These are phyloP conservation scores for Starmerella bacillaris DNA, from an alignment of 805 yeast species.

Conservation along the genomic window DNA sequence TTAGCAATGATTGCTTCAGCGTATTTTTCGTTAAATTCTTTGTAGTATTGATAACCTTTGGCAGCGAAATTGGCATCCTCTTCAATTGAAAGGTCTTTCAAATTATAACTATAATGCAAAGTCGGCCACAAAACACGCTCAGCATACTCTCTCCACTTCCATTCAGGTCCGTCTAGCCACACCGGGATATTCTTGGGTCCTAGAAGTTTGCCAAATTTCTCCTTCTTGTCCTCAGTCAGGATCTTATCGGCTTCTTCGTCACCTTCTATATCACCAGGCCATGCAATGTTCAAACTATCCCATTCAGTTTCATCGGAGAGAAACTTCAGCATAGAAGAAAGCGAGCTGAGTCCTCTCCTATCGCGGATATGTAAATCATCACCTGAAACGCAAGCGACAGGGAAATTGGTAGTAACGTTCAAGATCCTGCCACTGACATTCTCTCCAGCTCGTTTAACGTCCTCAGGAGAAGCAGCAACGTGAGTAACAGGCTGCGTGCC, in stretches of 20 bases:
- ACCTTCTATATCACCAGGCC: conserved; percentile 79
- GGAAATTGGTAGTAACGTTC: conserved; percentile 49
- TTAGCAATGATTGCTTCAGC: conserved; percentile 56
- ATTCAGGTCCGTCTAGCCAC: conserved; percentile 64
- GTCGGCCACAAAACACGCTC: conserved; percentile 88
- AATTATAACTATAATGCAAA: conserved; percentile 65
- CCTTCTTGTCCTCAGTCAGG: conserved; percentile 41
- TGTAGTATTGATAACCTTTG: conserved; percentile 71
- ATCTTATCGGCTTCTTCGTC: conserved; percentile 8
- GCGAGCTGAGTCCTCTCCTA: conserved; percentile 64
- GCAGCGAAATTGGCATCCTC: conserved; percentile 31
- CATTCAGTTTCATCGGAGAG: conserved; percentile 40
- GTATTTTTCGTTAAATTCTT: conserved; percentile 75
- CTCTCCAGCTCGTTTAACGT: conserved; percentile 15
- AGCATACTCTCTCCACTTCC: conserved; percentile 75
- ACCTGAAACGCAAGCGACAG: conserved; percentile 29
- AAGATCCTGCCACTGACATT: conserved; percentile 51
- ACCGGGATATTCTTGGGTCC: conserved; percentile 34
- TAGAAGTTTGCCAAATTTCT: conserved; percentile 29
- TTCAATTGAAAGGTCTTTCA: conserved; percentile 9
- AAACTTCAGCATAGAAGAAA: conserved; percentile 55
- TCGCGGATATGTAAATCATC: conserved; percentile 26
- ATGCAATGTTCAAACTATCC: conserved; percentile 77
- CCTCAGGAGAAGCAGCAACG: conserved; percentile 12
- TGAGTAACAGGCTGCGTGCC: conserved; percentile 3